Conservation (phyloP, 2,329 filamentous ascomycete genomes). For the Fusarium foetens region DNA sequence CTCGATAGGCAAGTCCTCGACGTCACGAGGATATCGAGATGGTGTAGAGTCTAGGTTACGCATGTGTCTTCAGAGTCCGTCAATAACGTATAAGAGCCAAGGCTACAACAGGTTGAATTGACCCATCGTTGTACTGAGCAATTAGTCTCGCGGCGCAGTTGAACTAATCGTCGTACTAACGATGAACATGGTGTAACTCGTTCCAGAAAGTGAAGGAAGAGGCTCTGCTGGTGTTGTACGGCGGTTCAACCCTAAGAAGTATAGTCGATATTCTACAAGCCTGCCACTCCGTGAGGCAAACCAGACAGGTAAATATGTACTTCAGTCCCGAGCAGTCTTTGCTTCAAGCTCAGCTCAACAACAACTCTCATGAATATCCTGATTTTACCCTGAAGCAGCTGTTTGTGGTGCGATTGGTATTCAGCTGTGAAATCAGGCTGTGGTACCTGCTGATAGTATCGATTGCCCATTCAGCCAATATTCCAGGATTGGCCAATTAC, state of each 20-base stretch:
- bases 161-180: neutral
- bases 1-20: neutral
- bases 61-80: neutral
- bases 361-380: neutral
- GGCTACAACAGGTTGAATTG: neutral
- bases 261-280: neutral
- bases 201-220: neutral
- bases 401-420: neutral
- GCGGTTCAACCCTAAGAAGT: neutral
- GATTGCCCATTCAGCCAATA: neutral
- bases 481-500: neutral
- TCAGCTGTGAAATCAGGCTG: neutral
- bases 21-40: constrained; percentile 6
- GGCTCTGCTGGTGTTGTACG: neutral
- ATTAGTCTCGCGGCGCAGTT: neutral
- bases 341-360: neutral
- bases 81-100: neutral
- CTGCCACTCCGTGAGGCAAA: neutral
- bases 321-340: neutral
- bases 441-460: neutral
- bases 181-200: neutral
- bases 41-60: constrained; percentile 7
- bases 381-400: neutral
- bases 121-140: neutral
- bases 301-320: neutral